These are phyloP conservation scores for Candida glucosophila DNA, from an alignment of 1,139 yeast genomes.

Conservation along the genomic window DNA sequence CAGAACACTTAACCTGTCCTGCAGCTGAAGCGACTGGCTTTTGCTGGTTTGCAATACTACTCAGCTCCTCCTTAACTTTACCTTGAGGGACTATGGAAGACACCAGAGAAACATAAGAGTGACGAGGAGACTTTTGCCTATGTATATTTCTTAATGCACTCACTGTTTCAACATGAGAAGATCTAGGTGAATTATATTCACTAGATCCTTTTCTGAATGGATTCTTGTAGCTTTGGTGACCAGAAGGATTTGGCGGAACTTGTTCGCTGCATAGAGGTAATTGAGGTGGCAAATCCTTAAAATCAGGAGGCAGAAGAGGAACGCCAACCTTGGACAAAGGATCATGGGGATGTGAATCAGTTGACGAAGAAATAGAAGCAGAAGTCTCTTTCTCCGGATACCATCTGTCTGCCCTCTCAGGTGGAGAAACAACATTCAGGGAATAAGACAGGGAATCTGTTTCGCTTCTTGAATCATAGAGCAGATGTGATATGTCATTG, in stretches of 20 bases:
- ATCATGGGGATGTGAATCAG: conserved; percentile 14
- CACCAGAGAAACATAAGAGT: conserved; percentile 40
- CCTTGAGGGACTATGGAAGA: conserved; percentile 31
- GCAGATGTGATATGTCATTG: conserved; percentile 28
- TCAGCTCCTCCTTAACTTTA: not conserved
- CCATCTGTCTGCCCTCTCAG: not conserved
- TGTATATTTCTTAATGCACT: conserved; percentile 36
- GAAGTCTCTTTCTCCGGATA: conserved; percentile 7
- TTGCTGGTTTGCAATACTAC: not conserved
- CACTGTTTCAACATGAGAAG: conserved; percentile 35
- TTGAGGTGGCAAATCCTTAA: conserved; percentile 45
- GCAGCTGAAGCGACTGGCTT: not conserved
- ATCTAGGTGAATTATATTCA: conserved; percentile 34
- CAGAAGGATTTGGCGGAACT: conserved; percentile 36
- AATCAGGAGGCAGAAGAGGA: conserved; percentile 16
- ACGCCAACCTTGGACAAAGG: not conserved
- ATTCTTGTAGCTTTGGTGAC: conserved; percentile 24
- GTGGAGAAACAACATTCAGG: not conserved
- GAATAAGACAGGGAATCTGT: no score
- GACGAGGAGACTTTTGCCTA: conserved; percentile 26
- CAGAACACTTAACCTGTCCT: not conserved
- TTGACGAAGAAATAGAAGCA: conserved; percentile 10
- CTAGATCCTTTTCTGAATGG: conserved; percentile 29
- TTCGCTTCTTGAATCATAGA: not conserved
- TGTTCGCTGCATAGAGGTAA: conserved; percentile 47